Evolutionary conservation across 805 yeast species (phyloP), one percentile per base, ranked within the genome.

Genomic region (Yarrowia alimentaria): DNA sequence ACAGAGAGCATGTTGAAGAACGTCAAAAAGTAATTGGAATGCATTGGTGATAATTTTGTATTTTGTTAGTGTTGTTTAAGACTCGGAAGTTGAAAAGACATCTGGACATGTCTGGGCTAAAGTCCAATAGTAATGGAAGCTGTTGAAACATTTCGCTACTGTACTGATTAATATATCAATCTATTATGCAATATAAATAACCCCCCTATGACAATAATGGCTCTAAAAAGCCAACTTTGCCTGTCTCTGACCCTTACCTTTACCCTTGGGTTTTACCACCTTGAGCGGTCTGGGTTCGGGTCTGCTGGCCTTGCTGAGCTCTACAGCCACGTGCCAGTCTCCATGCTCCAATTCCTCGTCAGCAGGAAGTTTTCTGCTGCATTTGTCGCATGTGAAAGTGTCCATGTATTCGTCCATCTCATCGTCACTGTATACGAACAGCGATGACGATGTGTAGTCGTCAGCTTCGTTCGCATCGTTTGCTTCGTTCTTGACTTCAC

Each of bases 1-100:
- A 77, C 82, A 1, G 82, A 79, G 58, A 62, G 77, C 32, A 48
- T 58, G 25, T 55, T 58, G 9, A 55, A 58, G 16, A 58, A 40
- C 22, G 33, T 28, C 3, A 19, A 33, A 10, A 26, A 40, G 33
- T 28, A 12, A 40, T 26, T n/a, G 18, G 13, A 28, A 3, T 40
- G 26, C 12, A 21, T 34, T 24, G 25, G 17, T 37, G 30, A 37
- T 33, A 5, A 35, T 35, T 13, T 16, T 35, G 19, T 22, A 35
- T 35, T 19, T 16, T 24, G 14, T 14, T 19, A 19, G 37, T 7
- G 12, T 33, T n/a, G n/a, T n/a, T n/a, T n/a, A n/a, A n/a, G n/a
- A n/a, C n/a, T n/a, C n/a, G n/a, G n/a, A n/a, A n/a, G n/a, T n/a
- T n/a, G n/a, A n/a, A n/a, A n/a, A n/a, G n/a, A n/a, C n/a, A n/a